These are phyloP conservation scores for Rhizomucor pusillus DNA, from an alignment of 371 early-diverging fungal genomes.

Conservation along the genomic window DNA sequence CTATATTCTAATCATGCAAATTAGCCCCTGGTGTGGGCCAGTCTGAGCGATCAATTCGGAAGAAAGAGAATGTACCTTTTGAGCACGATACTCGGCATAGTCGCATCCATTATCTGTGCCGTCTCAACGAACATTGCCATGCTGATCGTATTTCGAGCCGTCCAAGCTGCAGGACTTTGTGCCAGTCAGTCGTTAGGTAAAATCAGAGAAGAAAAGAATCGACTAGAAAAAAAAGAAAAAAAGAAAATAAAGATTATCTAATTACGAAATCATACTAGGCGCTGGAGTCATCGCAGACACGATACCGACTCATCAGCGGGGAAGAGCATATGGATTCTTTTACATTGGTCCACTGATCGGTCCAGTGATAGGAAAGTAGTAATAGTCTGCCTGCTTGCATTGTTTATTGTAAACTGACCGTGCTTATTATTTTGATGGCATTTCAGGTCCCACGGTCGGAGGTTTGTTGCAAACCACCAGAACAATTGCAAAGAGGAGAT, in stretches of 20 bases:
- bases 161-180: conserved; percentile 67
- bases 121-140: conserved; percentile 44
- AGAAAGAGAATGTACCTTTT: conserved; percentile 58
- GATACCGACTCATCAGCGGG: conserved; percentile 18
- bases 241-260: conserved; percentile 1
- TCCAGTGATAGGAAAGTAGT: conserved; percentile 18
- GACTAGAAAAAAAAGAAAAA: conserved; percentile 1
- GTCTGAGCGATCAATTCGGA: conserved; percentile 60
- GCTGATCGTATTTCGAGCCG: conserved; percentile 58
- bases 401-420: neutral
- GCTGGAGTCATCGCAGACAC: conserved; percentile 37
- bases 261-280: conserved; percentile 5
- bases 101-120: conserved; percentile 63
- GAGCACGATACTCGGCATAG: conserved; percentile 49
- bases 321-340: conserved; percentile 31
- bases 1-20: neutral
- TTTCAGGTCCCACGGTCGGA: conserved; percentile 6
- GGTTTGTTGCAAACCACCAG: neutral
- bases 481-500: neutral
- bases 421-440: too few species aligned
- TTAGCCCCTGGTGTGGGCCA: conserved; percentile 62
- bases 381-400: neutral
- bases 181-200: conserved; percentile 65
- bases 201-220: neutral
- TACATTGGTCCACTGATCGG: conserved; percentile 23